These are phyloP conservation scores for Pythium folliculosum DNA, from an alignment of 352 stramenopile species.

Conservation along the genomic window DNA sequence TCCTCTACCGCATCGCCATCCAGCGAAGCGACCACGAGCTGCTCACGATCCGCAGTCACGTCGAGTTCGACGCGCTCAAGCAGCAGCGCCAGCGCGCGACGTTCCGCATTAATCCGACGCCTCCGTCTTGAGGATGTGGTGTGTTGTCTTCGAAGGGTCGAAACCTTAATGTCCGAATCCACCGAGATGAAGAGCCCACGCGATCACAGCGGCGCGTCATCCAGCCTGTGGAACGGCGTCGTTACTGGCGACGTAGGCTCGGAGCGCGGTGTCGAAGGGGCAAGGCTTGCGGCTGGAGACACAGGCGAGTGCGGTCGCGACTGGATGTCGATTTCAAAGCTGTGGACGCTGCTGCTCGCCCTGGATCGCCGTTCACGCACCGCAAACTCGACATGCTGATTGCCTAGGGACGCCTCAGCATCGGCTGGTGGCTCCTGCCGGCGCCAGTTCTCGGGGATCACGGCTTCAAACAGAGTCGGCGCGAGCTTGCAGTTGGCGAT, in stretches of 20 bases:
- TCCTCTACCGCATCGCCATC: constrained; percentile 28
- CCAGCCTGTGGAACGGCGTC: background rate
- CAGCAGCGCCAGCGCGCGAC: background rate
- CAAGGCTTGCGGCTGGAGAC: background rate
- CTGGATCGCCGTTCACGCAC: background rate
- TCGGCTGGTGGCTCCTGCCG: background rate
- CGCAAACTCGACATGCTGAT: background rate
- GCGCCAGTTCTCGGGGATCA: constrained; percentile 7
- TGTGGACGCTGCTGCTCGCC: constrained; percentile 1
- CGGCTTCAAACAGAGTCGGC: background rate
- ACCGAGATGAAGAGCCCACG: too few species aligned
- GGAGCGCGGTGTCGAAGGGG: background rate
- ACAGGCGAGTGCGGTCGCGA: background rate
- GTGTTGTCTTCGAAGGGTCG: too few species aligned
- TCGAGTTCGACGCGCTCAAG: constrained; percentile 23
- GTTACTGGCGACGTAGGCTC: background rate
- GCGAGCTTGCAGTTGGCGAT: constrained; percentile 12
- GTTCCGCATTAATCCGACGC: background rate
- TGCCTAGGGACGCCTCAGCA: background rate
- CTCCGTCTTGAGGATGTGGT: too few species aligned
- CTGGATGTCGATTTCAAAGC: constrained; percentile 9
- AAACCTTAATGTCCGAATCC: too few species aligned
- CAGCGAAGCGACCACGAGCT: constrained; percentile 23
- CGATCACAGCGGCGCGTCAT: too few species aligned
- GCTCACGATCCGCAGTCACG: constrained; percentile 28